Evolutionary conservation across 768 basidiomycete genomes (phyloP), one percentile per base, ranked within the genome.

Genomic region (Amylocystis lapponica): DNA sequence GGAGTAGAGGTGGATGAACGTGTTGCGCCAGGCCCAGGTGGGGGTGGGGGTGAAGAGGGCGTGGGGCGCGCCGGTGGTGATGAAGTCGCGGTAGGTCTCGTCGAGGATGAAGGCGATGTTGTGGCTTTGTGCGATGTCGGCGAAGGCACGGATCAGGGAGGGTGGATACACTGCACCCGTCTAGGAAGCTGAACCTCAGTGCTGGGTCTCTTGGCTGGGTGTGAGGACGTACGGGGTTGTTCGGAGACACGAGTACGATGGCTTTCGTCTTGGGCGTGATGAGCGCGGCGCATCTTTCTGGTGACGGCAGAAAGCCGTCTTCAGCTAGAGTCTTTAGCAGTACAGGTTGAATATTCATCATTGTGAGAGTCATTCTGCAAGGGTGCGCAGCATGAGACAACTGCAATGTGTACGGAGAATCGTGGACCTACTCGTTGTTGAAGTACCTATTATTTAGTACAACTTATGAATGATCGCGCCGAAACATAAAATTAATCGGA

Each of bases 11-110:
- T 82, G 79, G 45, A 88, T 70, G 40, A 89, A 51, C 41, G 70
- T 76, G 0, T 59, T 58, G 17, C 83, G 67, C 87, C 87, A 91
- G 20, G 64, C 60, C 58, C 64, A 63, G 3, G 41, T 43, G 43
- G 46, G 37, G 0, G 40, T 35, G 2, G 58, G 31, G 2, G 64
- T 61, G 57, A 86, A 86, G 16, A 85, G 66, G 26, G 51, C 47
- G 54, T 86, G 84, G 0, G 84, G 79, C n/a, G 66, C 62, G 16
- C 52, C 52, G 4, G 62, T 54, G 5, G 63, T 54, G 32, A 81
- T 65, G 54, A 92, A 90, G 58, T 92, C 88, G 11, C 88, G 75
- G 61, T 94, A 94, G 1, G 90, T 92, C 63, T 91, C 88, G 61
- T 94, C 90, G n/a, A 94, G 37, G 27, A 92, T 70, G 19, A 92